Conservation (phyloP, 2,329 filamentous ascomycete species). For the Fusarium globosum region DNA sequence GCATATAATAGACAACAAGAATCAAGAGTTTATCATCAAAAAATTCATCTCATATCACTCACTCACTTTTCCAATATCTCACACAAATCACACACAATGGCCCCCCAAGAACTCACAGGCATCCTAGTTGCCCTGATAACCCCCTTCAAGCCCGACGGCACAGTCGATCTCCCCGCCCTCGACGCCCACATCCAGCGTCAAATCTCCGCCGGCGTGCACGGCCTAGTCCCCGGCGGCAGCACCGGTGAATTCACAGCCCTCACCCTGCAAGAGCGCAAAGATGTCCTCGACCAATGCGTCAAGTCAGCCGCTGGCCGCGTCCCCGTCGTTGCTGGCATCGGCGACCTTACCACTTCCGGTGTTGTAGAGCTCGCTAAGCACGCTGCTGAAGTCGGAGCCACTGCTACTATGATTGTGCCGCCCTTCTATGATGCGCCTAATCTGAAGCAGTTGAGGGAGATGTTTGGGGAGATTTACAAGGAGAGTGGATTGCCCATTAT, state of each 20-base stretch:
- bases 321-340: slow-evolving; percentile 57
- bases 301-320: slow-evolving; percentile 54
- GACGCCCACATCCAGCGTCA: slow-evolving; percentile 58
- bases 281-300: slow-evolving; percentile 51
- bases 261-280: slow-evolving; percentile 57
- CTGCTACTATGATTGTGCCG: slow-evolving; percentile 60
- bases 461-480: slow-evolving; percentile 55
- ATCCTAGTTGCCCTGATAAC: slow-evolving; percentile 62
- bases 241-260: slow-evolving; percentile 61
- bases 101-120: slow-evolving; percentile 48
- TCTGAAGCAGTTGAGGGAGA: slow-evolving; percentile 47
- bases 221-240: slow-evolving; percentile 62
- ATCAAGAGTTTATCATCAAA: not conserved
- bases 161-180: slow-evolving; percentile 51
- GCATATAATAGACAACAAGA: slow-evolving; percentile 24
- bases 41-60: not conserved
- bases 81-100: slow-evolving; percentile 22
- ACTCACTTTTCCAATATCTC: not conserved
- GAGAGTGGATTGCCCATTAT: slow-evolving; percentile 57
- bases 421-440: slow-evolving; percentile 61
- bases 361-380: slow-evolving; percentile 49
- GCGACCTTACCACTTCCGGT: slow-evolving; percentile 54
- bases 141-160: slow-evolving; percentile 56
- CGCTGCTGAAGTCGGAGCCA: slow-evolving; percentile 49
- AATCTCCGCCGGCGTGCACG: slow-evolving; percentile 58